phyloP scores from a whole-genome alignment of 192 early-diverging fungal species.

The Coemansia umbellata region DNA sequence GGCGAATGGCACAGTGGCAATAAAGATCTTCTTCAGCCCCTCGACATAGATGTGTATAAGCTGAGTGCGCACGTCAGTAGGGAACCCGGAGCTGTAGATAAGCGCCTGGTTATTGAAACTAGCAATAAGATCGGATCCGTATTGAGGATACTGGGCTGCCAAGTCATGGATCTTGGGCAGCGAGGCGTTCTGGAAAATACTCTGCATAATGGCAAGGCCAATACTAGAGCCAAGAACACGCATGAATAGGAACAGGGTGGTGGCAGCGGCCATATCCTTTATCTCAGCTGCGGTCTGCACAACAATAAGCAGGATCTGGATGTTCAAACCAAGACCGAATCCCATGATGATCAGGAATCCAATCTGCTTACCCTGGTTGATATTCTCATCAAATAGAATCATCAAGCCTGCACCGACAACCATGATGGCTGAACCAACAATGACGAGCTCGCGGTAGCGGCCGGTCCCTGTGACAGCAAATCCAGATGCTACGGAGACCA shows the following conservation, averaged over 20 bases:
- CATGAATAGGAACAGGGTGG: slow-evolving; percentile 62
- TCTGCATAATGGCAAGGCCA: slow-evolving; percentile 56
- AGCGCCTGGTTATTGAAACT: slow-evolving; percentile 30
- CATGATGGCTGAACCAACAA: slow-evolving; percentile 54
- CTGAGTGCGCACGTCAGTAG: slow-evolving; percentile 18
- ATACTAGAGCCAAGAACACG: slow-evolving; percentile 58
- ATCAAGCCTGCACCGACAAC: slow-evolving; percentile 57
- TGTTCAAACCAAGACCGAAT: slow-evolving; percentile 55
- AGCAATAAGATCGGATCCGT: not conserved
- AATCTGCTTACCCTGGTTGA: slow-evolving; percentile 49
- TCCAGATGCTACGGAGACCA: slow-evolving; percentile 54
- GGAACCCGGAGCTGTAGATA: slow-evolving; percentile 35
- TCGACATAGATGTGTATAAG: slow-evolving; percentile 52
- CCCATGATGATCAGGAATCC: slow-evolving; percentile 54
- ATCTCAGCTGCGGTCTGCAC: slow-evolving; percentile 60
- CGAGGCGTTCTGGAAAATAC: slow-evolving; percentile 52
- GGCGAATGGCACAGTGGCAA: slow-evolving; percentile 53
- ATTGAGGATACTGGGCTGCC: slow-evolving; percentile 15
- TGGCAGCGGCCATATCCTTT: slow-evolving; percentile 62
- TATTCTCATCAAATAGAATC: slow-evolving; percentile 53
- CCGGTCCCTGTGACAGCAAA: slow-evolving; percentile 53
- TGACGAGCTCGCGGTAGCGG: slow-evolving; percentile 47
- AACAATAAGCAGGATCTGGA: slow-evolving; percentile 62
- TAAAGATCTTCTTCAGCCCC: slow-evolving; percentile 55
- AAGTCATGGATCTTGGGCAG: slow-evolving; percentile 18